These are phyloP conservation scores for Agroathelia rolfsii DNA, from an alignment of 1,284 basidiomycete genomes.

Conservation along the genomic window DNA sequence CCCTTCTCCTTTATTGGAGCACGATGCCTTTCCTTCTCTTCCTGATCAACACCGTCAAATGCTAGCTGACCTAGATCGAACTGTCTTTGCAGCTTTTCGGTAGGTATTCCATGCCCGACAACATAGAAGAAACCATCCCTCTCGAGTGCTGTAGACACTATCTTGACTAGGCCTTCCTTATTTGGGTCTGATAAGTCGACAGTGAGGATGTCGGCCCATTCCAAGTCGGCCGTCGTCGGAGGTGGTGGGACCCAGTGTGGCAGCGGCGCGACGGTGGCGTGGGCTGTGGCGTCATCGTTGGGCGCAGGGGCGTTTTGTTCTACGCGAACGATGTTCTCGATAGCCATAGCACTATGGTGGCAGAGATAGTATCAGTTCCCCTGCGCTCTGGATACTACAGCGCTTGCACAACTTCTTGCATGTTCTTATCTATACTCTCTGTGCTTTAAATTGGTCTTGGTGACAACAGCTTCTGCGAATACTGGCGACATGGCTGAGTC, in stretches of 20 bases:
- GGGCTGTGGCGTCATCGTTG: too few species aligned
- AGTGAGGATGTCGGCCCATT: constrained; percentile 29
- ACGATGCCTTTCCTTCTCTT: constrained; percentile 24
- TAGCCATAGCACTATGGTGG: too few species aligned
- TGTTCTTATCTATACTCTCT: too few species aligned
- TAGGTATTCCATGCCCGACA: constrained; percentile 23
- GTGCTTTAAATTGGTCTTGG: too few species aligned
- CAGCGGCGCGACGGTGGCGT: too few species aligned
- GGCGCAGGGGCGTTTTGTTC: too few species aligned
- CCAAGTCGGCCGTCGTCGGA: constrained; percentile 18
- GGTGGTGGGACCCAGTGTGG: constrained; percentile 17
- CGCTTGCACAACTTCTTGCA: too few species aligned
- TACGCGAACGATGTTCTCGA: too few species aligned
- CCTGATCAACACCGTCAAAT: constrained; percentile 24
- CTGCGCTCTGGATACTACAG: too few species aligned
- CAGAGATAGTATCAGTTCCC: too few species aligned
- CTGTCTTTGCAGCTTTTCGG: constrained; percentile 22
- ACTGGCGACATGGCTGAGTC: too few species aligned
- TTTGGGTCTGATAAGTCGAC: constrained; percentile 25
- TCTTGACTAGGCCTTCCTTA: constrained; percentile 19
- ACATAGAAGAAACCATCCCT: constrained; percentile 30
- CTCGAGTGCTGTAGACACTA: constrained; percentile 22
- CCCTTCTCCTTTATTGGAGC: constrained; percentile 27
- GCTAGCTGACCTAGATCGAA: constrained; percentile 26
- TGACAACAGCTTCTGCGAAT: too few species aligned